Percentiles rank a stretch among this genome's conserved stretches.
phyloP scores from a whole-genome alignment of 164 flowering plant species.

The Cinnamomum micranthum region DNA sequence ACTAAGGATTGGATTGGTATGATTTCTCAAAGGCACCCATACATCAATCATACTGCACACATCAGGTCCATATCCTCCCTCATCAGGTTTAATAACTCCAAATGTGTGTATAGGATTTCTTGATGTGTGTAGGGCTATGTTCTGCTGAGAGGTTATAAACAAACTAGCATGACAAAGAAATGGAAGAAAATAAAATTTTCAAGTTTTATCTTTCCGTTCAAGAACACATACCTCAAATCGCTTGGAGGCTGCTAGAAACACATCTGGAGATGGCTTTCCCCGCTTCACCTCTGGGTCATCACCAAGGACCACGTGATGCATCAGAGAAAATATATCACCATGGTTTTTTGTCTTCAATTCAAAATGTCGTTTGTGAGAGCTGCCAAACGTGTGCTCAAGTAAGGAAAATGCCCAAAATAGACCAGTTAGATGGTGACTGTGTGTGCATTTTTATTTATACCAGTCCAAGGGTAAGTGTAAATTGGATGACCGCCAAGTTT shows the following conservation, averaged over 20 bases:
- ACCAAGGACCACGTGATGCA: conserved; percentile 93
- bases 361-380: conserved; percentile 73
- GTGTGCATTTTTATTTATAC: too few relatives aligned
- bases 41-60: too few relatives aligned
- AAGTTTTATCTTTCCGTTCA: background rate
- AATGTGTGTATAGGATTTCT: too few relatives aligned
- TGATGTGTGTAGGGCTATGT: too few relatives aligned
- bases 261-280: conserved; percentile 93
- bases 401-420: conserved; percentile 1
- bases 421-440: background rate
- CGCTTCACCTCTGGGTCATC: conserved; percentile 96
- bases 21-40: too few relatives aligned
- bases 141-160: too few relatives aligned
- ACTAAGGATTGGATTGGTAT: too few relatives aligned
- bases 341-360: conserved; percentile 82
- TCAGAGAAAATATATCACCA: conserved; percentile 67
- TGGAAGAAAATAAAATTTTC: background rate
- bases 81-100: too few relatives aligned
- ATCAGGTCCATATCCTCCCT: too few relatives aligned
- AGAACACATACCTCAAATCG: conserved; percentile 73
- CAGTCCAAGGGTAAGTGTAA: too few relatives aligned
- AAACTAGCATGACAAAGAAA: background rate
- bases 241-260: conserved; percentile 79
- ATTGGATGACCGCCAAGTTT: too few relatives aligned
- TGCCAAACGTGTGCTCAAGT: conserved; percentile 31